Evolutionary conservation across 2,329 filamentous ascomycete species (phyloP), one percentile per base, ranked within the genome.

Genomic region (Macrophomina tecta): DNA sequence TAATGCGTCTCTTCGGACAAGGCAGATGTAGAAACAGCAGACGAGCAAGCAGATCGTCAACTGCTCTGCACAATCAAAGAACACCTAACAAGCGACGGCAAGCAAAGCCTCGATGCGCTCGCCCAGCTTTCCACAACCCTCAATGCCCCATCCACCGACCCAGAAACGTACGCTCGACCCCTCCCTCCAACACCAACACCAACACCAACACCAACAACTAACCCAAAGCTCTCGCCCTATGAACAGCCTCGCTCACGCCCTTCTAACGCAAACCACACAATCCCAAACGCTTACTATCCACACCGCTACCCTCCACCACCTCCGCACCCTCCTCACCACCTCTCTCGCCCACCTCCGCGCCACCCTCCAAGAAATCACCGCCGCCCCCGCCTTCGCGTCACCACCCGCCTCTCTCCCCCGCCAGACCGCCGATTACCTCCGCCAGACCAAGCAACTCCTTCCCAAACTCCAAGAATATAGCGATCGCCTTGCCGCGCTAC

Each of bases 361-460:
- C 9, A 75, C 77, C 38, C 73, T 80, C 40, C 65, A 69, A 14
- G 66, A 72, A n/a, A 68, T 80, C 1, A 71, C 73, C 62, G 70
- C 68, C 9, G 71, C 75, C 12, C 75, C 77, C 5, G 73, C 73
- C 0, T 82, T 82, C 70, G 67, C 74, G n/a, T 70, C 86, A 16
- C 84, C 86, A 0, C 78, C 87, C 0, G 78, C 87, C 0, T 73
- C 86, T 0, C 80, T 94, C 3, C 86, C 87, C 11, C 87, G 88
- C 70, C 85, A 90, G 70, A 94, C 93, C n/a, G 83, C 89, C 4
- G 90, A 95, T 61, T 87, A 91, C 78, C 88, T 89, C 70, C 88
- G 91, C 65, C 88, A 85, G 66, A 86, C 90, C 58, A 93, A 92
- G 75, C 79, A 86, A n/a, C 81, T 92, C 45, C 80, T 84, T 14